Evolutionary conservation across 2,329 filamentous ascomycete species (phyloP).

Genomic region (Drechslera avenae): DNA sequence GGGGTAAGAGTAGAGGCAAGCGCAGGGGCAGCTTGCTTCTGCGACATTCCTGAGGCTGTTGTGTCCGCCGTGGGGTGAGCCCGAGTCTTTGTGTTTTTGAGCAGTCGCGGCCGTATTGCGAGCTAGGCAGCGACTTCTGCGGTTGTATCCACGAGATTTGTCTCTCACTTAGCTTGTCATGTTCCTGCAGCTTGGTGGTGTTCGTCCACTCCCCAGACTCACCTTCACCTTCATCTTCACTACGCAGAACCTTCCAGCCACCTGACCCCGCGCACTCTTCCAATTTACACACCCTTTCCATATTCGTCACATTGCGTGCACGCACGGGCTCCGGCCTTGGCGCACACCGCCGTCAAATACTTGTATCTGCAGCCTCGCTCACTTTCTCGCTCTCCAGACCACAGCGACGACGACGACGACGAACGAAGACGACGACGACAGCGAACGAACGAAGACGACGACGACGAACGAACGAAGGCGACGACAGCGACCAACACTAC

Average conservation of each 20-base stretch:
- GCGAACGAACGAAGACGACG: too few relatives aligned
- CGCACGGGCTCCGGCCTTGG: neutral
- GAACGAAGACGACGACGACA: too few relatives aligned
- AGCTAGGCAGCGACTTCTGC: too few relatives aligned
- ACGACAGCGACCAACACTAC: too few relatives aligned
- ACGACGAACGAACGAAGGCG: too few relatives aligned
- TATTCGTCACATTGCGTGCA: neutral
- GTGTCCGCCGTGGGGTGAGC: neutral
- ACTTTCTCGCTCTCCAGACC: neutral
- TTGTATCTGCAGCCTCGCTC: neutral
- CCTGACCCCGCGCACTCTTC: neutral
- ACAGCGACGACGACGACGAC: too few relatives aligned
- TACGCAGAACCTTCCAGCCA: neutral
- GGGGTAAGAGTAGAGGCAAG: too few relatives aligned
- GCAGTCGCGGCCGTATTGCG: too few relatives aligned
- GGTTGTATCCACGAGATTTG: too few relatives aligned
- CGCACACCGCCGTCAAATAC: neutral
- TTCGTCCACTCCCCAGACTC: neutral
- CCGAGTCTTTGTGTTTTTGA: too few relatives aligned
- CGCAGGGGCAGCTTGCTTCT: neutral
- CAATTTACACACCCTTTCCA: neutral
- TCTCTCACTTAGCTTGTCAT: too few relatives aligned
- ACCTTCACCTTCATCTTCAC: conserved; percentile 1
- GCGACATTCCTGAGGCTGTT: neutral
- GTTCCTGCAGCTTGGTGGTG: neutral